These are phyloP conservation scores for Vitis rotundifolia DNA, from an alignment of 164 flowering plant genomes.

Conservation along the genomic window DNA sequence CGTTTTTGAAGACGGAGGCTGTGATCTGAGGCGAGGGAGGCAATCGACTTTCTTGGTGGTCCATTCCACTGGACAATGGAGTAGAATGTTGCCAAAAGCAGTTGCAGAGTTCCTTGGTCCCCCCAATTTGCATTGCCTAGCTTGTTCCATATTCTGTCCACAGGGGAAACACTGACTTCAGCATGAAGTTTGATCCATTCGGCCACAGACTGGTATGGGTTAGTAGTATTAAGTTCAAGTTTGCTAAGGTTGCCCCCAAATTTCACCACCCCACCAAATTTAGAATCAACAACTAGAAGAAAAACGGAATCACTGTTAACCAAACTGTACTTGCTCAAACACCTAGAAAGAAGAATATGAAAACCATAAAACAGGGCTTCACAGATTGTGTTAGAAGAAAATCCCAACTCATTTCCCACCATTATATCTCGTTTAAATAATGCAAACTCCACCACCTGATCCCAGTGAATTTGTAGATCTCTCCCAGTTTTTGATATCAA, in stretches of 20 bases:
- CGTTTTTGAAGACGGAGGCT: slow-evolving; percentile 75
- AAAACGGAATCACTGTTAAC: slow-evolving; percentile 37
- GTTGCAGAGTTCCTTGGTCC: slow-evolving; percentile 71
- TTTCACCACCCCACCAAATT: slow-evolving; percentile 72
- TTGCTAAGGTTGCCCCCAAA: slow-evolving; percentile 66
- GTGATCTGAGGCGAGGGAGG: slow-evolving; percentile 70
- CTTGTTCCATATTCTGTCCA: slow-evolving; percentile 81
- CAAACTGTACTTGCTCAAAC: slow-evolving; percentile 40
- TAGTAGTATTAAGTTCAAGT: slow-evolving; percentile 47
- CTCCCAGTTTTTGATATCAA: slow-evolving; percentile 38
- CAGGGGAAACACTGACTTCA: slow-evolving; percentile 55
- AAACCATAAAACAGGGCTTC: slow-evolving; percentile 70
- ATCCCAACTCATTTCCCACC: slow-evolving; percentile 40
- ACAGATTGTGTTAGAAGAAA: slow-evolving; percentile 45
- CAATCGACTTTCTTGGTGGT: slow-evolving; percentile 64
- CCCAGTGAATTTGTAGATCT: slow-evolving; percentile 46
- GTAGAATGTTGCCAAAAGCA: slow-evolving; percentile 70
- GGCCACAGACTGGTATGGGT: slow-evolving; percentile 55
- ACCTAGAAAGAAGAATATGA: slow-evolving; percentile 58
- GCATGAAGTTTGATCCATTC: slow-evolving; percentile 71
- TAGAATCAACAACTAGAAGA: slow-evolving; percentile 59
- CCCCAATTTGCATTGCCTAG: slow-evolving; percentile 90
- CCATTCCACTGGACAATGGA: slow-evolving; percentile 69
- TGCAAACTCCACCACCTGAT: slow-evolving; percentile 52
- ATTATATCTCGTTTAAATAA: slow-evolving; percentile 49